Conservation (phyloP, 2,329 filamentous ascomycete species). For the Dryadomyces quercivorus region DNA sequence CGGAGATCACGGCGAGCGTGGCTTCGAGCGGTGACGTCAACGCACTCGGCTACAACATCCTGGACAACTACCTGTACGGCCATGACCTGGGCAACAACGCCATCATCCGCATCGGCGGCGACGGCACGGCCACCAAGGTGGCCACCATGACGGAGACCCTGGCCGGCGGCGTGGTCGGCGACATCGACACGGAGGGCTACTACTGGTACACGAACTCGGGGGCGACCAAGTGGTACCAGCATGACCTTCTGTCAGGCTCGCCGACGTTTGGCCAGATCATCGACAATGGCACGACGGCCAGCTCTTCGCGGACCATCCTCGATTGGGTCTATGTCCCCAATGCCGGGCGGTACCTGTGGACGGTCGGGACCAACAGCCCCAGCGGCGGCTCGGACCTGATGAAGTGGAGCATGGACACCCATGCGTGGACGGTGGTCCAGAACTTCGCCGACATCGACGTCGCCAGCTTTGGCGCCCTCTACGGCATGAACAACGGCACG, state of each 20-base stretch:
- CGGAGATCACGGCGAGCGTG: background rate
- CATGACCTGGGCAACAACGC: background rate
- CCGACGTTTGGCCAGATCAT: slow-evolving; percentile 4
- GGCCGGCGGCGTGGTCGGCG: slow-evolving; percentile 1
- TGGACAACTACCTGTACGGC: slow-evolving; percentile 13
- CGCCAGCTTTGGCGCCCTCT: slow-evolving; percentile 4
- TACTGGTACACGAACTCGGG: slow-evolving; percentile 6
- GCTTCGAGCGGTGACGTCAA: slow-evolving; percentile 8
- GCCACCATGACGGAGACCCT: background rate
- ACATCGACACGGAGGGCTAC: slow-evolving; percentile 7
- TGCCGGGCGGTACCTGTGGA: slow-evolving; percentile 3
- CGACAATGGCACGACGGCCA: background rate
- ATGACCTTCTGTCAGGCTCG: slow-evolving; percentile 5
- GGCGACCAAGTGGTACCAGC: background rate
- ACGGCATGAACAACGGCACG: slow-evolving; percentile 5
- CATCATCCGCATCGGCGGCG: slow-evolving; percentile 9
- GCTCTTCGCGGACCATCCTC: background rate
- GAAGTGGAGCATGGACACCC: slow-evolving; percentile 5
- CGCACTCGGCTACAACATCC: slow-evolving; percentile 11
- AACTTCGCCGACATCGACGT: background rate
- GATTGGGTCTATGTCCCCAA: slow-evolving; percentile 6
- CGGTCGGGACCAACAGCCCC: background rate
- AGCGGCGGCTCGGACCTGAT: slow-evolving; percentile 2
- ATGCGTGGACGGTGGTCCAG: slow-evolving; percentile 3
- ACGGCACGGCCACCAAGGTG: slow-evolving; percentile 5